These are phyloP conservation scores for Capsella bursapastoris DNA, from an alignment of 345 rosid genomes.

Conservation along the genomic window DNA sequence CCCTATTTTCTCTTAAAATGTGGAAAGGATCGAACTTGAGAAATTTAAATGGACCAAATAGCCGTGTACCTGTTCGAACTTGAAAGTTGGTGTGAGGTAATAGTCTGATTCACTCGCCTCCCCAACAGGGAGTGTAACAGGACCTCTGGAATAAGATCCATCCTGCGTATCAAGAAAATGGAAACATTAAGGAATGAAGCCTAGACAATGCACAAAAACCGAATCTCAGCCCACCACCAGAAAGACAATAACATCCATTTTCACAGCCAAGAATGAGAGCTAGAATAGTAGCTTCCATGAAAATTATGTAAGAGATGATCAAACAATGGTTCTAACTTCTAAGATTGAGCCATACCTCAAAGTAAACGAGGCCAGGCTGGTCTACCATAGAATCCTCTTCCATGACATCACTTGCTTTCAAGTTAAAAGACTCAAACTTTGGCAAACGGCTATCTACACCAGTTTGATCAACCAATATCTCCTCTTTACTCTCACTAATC, in stretches of 20 bases:
- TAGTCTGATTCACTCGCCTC: constrained; percentile 65
- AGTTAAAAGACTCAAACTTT: constrained; percentile 64
- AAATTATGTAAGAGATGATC: neutral
- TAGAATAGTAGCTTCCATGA: neutral
- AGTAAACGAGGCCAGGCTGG: constrained; percentile 80
- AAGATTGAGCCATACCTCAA: constrained; percentile 62
- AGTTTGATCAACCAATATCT: constrained; percentile 28
- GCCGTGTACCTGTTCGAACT: constrained; percentile 79
- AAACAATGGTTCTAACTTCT: neutral
- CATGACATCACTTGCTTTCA: constrained; percentile 74
- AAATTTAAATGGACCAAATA: neutral
- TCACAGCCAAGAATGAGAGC: neutral
- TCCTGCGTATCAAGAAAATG: constrained; percentile 54
- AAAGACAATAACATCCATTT: neutral
- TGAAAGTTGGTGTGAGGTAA: constrained; percentile 73
- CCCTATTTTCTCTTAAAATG: neutral
- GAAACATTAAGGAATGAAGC: constrained; percentile 4
- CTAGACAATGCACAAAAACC: constrained; percentile 3
- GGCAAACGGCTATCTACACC: constrained; percentile 51
- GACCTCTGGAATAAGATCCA: constrained; percentile 94
- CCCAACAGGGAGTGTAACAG: constrained; percentile 70
- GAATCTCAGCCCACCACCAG: neutral
- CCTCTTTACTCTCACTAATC: constrained; percentile 40
- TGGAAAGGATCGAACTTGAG: neutral
- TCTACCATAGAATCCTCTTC: constrained; percentile 87